phyloP scores from a whole-genome alignment of 768 basidiomycete genomes.

The Asterophora lycoperdoides region DNA sequence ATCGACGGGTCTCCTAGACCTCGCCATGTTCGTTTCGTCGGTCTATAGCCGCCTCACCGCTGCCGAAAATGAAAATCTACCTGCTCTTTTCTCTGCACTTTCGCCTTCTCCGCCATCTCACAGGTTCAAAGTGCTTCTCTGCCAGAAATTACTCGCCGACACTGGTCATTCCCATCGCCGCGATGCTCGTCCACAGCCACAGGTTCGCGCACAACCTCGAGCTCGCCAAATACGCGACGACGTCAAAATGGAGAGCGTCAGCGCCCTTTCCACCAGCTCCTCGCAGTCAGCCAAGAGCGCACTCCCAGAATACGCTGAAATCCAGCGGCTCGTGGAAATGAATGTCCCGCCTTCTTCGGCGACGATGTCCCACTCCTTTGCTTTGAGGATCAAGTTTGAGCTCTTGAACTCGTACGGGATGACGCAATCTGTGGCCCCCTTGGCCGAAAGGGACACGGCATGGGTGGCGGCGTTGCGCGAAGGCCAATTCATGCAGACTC shows the following conservation, averaged over 20 bases:
- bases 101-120: slow-evolving; percentile 30
- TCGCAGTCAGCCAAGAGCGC: slow-evolving; percentile 12
- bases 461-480: slow-evolving; percentile 28
- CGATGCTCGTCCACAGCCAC: slow-evolving; percentile 17
- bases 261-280: neutral
- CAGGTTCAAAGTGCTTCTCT: slow-evolving; percentile 41
- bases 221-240: slow-evolving; percentile 14
- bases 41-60: slow-evolving; percentile 31
- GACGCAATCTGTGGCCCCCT: slow-evolving; percentile 25
- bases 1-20: slow-evolving; percentile 31
- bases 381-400: slow-evolving; percentile 32
- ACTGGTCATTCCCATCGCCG: neutral
- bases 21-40: slow-evolving; percentile 33
- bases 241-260: slow-evolving; percentile 1
- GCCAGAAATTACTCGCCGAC: slow-evolving; percentile 28
- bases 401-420: slow-evolving; percentile 36
- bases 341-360: slow-evolving; percentile 3
- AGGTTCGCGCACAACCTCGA: slow-evolving; percentile 23
- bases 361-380: slow-evolving; percentile 8
- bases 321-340: slow-evolving; percentile 17
- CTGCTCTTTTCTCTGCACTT: slow-evolving; percentile 35
- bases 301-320: slow-evolving; percentile 18
- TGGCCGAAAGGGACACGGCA: slow-evolving; percentile 26
- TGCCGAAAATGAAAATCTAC: slow-evolving; percentile 22
- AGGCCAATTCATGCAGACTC: slow-evolving; percentile 20